A percentile compares a stretch with the other conserved stretches of the same genome.
These are phyloP conservation scores for Echinosophora koreensis DNA, from an alignment of 306 rosid genomes.

Conservation along the genomic window DNA sequence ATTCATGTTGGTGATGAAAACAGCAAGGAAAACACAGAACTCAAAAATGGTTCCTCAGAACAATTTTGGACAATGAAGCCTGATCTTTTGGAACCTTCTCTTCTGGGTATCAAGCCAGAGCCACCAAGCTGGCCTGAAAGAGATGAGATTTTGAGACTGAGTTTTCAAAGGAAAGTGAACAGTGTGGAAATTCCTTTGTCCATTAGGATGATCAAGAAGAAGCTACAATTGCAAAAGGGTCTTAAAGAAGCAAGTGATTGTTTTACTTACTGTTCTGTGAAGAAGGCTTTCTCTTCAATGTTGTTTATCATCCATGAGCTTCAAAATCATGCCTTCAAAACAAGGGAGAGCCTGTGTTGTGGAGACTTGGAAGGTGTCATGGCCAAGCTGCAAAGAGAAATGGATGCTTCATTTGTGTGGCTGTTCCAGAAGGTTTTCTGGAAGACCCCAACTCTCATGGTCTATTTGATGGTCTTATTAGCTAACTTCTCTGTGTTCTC, in stretches of 20 bases:
- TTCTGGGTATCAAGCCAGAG: constrained; percentile 64
- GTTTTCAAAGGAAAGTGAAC: constrained; percentile 59
- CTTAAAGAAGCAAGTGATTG: constrained; percentile 46
- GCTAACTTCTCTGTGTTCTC: constrained; percentile 73
- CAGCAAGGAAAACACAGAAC: constrained; percentile 25
- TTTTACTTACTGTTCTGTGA: constrained; percentile 57
- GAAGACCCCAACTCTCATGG: constrained; percentile 73
- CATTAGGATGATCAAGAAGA: constrained; percentile 71
- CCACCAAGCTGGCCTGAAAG: constrained; percentile 76
- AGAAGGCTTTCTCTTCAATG: constrained; percentile 68
- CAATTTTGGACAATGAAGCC: constrained; percentile 39
- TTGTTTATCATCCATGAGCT: constrained; percentile 68
- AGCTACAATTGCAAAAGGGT: constrained; percentile 54
- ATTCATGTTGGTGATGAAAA: constrained; percentile 35
- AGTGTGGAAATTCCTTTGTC: constrained; percentile 66
- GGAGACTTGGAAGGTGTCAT: constrained; percentile 67
- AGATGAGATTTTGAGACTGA: constrained; percentile 51
- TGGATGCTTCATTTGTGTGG: constrained; percentile 80
- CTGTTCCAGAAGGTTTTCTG: constrained; percentile 77
- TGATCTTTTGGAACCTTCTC: constrained; percentile 59
- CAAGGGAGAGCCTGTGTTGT: constrained; percentile 58
- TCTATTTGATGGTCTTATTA: constrained; percentile 68
- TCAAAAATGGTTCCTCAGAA: constrained; percentile 17
- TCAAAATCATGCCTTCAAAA: constrained; percentile 65
- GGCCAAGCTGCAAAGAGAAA: constrained; percentile 59